These are phyloP conservation scores for Termitomyces eurrhizus DNA, from an alignment of 768 basidiomycete species.

Conservation along the genomic window DNA sequence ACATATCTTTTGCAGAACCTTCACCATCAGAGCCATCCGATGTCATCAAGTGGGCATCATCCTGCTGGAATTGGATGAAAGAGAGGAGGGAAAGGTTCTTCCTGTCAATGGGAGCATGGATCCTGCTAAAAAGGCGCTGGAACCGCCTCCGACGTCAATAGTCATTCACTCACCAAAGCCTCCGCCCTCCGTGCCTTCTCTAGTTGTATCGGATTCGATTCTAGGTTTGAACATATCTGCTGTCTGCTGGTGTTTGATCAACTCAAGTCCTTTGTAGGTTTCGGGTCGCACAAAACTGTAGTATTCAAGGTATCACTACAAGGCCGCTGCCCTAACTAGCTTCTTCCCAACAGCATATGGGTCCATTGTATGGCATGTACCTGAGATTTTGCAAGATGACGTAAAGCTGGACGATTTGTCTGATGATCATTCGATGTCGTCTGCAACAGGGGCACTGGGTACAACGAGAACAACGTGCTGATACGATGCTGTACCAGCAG, in stretches of 20 bases:
- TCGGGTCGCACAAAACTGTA: slow-evolving; percentile 95
- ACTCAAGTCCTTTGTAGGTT: slow-evolving; percentile 47
- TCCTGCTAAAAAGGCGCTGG: slow-evolving; percentile 4
- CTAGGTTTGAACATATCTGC: slow-evolving; percentile 50
- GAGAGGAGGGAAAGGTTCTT: slow-evolving; percentile 25
- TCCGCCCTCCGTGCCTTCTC: slow-evolving; percentile 37
- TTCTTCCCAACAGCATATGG: slow-evolving; percentile 93
- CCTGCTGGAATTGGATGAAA: slow-evolving; percentile 34
- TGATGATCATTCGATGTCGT: slow-evolving; percentile 65
- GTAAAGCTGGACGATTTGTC: slow-evolving; percentile 84
- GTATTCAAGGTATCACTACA: slow-evolving; percentile 95
- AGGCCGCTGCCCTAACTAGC: slow-evolving; percentile 92
- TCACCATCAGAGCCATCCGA: not conserved
- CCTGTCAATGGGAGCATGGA: slow-evolving; percentile 20
- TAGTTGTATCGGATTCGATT: slow-evolving; percentile 69
- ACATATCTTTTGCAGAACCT: slow-evolving; percentile 10
- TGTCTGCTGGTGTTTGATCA: not conserved
- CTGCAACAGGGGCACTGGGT: slow-evolving; percentile 36
- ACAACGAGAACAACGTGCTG: slow-evolving; percentile 52
- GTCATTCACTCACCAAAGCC: slow-evolving; percentile 23
- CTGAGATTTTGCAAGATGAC: slow-evolving; percentile 91
- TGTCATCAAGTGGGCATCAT: slow-evolving; percentile 25
- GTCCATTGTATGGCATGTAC: slow-evolving; percentile 93
- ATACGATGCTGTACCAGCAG: too few relatives aligned
- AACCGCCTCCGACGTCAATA: slow-evolving; percentile 17